Percentiles rank a stretch among this genome's conserved stretches.
phyloP scores from a whole-genome alignment of 768 basidiomycete genomes.

The Amanita pallidorosea region DNA sequence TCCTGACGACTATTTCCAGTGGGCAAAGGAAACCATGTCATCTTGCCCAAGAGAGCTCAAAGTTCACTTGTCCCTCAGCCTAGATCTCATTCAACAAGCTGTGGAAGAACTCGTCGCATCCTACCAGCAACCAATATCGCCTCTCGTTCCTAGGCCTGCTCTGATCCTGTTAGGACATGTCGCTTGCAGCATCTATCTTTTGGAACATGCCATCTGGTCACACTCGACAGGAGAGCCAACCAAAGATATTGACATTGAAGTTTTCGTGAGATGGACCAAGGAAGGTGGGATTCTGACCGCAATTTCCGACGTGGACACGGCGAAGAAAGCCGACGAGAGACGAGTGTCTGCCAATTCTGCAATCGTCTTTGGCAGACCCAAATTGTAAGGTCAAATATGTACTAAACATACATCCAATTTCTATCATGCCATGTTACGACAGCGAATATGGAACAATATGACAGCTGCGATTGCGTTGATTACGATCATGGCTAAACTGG shows the following conservation, averaged over 20 bases:
- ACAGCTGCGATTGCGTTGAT: constrained; percentile 27
- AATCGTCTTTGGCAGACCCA: constrained; percentile 26
- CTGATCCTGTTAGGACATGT: constrained; percentile 48
- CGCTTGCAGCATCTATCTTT: constrained; percentile 42
- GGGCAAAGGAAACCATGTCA: constrained; percentile 34
- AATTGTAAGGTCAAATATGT: constrained; percentile 11
- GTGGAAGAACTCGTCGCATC: constrained; percentile 28
- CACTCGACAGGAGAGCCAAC: constrained; percentile 17
- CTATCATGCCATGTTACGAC: constrained; percentile 4
- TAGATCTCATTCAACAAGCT: constrained; percentile 25
- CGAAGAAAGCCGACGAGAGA: constrained; percentile 13
- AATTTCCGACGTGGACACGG: constrained; percentile 23
- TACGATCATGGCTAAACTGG: background rate
- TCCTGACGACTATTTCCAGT: constrained; percentile 25
- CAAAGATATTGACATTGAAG: constrained; percentile 34
- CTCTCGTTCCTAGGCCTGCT: constrained; percentile 44
- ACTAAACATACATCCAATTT: constrained; percentile 5
- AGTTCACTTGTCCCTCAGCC: constrained; percentile 14
- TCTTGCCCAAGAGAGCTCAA: constrained; percentile 28
- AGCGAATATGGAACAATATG: constrained; percentile 46
- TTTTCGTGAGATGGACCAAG: constrained; percentile 37
- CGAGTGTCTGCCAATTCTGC: constrained; percentile 17
- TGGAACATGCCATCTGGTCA: constrained; percentile 66
- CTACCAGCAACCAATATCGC: constrained; percentile 30
- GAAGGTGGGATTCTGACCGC: constrained; percentile 34